Conservation (phyloP, 2,329 filamentous ascomycete genomes). For the Venturia oleaginea region DNA sequence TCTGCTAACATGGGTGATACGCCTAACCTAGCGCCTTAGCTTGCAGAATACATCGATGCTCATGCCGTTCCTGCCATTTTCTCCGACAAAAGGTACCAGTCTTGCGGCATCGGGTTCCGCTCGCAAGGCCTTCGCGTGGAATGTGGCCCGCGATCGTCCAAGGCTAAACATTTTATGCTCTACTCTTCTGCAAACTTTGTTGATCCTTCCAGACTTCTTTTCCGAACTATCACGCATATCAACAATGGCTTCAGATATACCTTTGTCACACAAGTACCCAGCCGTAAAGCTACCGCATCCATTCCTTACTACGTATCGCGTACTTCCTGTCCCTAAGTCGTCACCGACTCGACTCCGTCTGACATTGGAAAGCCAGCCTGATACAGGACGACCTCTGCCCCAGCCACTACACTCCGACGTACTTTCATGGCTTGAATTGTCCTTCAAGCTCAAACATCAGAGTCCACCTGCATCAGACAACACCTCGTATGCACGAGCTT, state of each 20-base stretch:
- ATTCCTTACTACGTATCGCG: constrained; percentile 36
- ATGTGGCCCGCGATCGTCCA: background rate
- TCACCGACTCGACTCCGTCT: constrained; percentile 24
- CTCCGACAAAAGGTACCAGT: background rate
- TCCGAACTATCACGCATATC: background rate
- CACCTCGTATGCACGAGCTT: constrained; percentile 7
- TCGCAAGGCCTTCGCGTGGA: background rate
- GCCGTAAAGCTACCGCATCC: constrained; percentile 39
- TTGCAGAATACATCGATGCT: background rate
- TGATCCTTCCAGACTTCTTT: background rate
- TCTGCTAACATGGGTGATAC: background rate
- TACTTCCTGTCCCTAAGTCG: constrained; percentile 23
- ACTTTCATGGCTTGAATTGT: constrained; percentile 31
- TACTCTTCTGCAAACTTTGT: background rate
- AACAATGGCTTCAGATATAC: constrained; percentile 3
- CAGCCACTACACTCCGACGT: constrained; percentile 32
- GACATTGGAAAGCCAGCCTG: constrained; percentile 27
- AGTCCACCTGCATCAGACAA: constrained; percentile 21
- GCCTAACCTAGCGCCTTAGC: background rate
- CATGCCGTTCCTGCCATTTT: background rate
- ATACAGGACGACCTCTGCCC: constrained; percentile 24
- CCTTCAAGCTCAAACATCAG: constrained; percentile 19
- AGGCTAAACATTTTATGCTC: background rate
- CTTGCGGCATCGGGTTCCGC: background rate
- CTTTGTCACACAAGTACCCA: constrained; percentile 22